Evolutionary conservation across 371 early-diverging fungal species (phyloP).

Genomic region (Actinomortierella ambigua): DNA sequence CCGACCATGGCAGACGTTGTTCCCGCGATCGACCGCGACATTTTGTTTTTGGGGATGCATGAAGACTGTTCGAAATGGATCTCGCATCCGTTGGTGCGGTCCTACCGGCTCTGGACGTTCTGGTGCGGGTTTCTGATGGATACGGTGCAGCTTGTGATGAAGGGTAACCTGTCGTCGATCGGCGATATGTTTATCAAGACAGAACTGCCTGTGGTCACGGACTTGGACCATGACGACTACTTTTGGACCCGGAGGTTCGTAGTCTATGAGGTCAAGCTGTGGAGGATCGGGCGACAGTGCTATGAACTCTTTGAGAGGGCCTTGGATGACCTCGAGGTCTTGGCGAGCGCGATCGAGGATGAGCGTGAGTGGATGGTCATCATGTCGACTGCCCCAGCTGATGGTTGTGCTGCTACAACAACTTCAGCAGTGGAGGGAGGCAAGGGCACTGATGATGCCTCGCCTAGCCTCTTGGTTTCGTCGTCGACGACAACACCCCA

Average conservation of each 20-base stretch:
- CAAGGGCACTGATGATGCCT: too few relatives aligned
- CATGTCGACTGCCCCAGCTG: too few relatives aligned
- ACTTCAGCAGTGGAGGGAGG: too few relatives aligned
- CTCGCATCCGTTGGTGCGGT: conserved; percentile 30
- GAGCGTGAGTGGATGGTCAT: too few relatives aligned
- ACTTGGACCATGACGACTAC: conserved; percentile 33
- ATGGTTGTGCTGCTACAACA: too few relatives aligned
- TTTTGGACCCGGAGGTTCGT: conserved; percentile 44
- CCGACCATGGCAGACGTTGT: conserved; percentile 29
- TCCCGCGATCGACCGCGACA: conserved; percentile 22
- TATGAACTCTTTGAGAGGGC: too few relatives aligned
- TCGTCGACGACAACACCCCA: too few relatives aligned
- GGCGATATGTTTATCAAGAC: conserved; percentile 33
- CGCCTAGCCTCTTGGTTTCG: too few relatives aligned
- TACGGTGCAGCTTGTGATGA: conserved; percentile 27
- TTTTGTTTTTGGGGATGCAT: conserved; percentile 28
- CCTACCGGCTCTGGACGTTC: conserved; percentile 37
- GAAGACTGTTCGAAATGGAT: conserved; percentile 36
- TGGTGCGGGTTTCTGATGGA: conserved; percentile 39
- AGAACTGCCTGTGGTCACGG: conserved; percentile 28
- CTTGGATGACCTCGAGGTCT: too few relatives aligned
- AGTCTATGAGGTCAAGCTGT: conserved; percentile 35
- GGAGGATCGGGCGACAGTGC: conserved; percentile 31
- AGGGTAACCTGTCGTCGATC: conserved; percentile 32
- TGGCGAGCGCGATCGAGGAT: too few relatives aligned